These are phyloP conservation scores for Zasmidium citrigriseum DNA, from an alignment of 2,329 filamentous ascomycete genomes.

Conservation along the genomic window DNA sequence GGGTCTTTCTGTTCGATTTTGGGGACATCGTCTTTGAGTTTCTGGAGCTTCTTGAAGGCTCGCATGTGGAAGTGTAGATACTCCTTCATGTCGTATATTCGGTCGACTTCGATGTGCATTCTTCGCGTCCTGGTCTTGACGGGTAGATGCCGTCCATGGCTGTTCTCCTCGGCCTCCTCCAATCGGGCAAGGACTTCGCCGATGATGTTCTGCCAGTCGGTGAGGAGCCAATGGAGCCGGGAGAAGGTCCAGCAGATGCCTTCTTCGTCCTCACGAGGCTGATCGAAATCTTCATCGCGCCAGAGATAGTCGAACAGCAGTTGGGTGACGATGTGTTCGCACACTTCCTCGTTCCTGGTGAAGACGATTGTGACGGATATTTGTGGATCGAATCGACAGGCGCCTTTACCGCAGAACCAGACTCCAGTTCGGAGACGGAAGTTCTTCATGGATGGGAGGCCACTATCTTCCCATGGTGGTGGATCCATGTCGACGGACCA, in stretches of 20 bases:
- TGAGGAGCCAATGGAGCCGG: conserved; percentile 36
- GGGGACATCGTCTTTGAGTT: conserved; percentile 33
- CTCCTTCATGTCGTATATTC: conserved; percentile 39
- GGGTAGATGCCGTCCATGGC: conserved; percentile 34
- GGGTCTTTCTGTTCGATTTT: conserved; percentile 33
- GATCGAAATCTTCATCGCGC: conserved; percentile 34
- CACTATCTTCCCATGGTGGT: conserved; percentile 25
- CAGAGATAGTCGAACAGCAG: conserved; percentile 37
- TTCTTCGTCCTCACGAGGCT: conserved; percentile 36
- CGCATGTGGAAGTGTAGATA: conserved; percentile 38
- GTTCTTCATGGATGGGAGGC: conserved; percentile 30
- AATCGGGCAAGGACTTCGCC: conserved; percentile 35
- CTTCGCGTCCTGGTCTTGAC: conserved; percentile 36
- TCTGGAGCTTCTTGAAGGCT: conserved; percentile 38
- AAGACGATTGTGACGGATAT: conserved; percentile 38
- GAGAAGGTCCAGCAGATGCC: conserved; percentile 40
- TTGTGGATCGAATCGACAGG: conserved; percentile 32
- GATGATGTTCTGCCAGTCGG: conserved; percentile 42
- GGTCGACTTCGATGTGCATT: conserved; percentile 37
- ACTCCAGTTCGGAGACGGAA: conserved; percentile 38
- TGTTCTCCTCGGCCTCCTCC: conserved; percentile 38
- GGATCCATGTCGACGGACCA: conserved; percentile 38
- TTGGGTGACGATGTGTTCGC: conserved; percentile 35
- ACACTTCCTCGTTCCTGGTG: conserved; percentile 32
- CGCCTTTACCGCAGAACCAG: conserved; percentile 38